Base-by-base conservation (phyloP, 768 basidiomycete genomes). In the Leccinum barrowsii region DNA sequence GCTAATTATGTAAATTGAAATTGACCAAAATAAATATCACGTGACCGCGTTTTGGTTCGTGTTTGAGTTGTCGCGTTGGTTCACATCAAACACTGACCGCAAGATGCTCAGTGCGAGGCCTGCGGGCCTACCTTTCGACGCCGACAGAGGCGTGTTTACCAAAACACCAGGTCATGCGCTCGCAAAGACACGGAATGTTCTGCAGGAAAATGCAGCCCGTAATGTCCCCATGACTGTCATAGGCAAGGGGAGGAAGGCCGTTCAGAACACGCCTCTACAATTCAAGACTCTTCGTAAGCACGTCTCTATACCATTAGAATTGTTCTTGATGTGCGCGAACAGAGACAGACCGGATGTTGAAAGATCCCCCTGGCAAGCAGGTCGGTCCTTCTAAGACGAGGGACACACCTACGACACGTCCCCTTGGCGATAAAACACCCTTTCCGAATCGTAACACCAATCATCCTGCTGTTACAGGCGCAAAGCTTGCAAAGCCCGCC, bases 341-440 rank as follows among this genome's bases (percentile, higher is more conserved):
- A 67, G 68, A 69, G 42, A 48, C 56, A 35, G 66, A 72, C 13
- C 63, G 59, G 26, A 58, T 61, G 21, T 50, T 52, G 40, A 72
- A 66, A 59, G 63, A 64, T 34, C 55, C 13, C 28, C 58, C 58
- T 22, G 66, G 60, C 51, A 77, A 76, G 57, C 68, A 70, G 24
- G 55, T 59, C 7, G 66, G 67, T 50, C 55, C 60, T 55, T 73
- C 59, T 7, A 73, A 68, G 52, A 34, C 35, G 13, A 67, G 59
- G 57, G 67, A 63, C 42, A 63, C 72, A 3, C 59, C 63, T 19
- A 61, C 65, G 56, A 34, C 65, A 70, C 81, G 83, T 12, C 85
- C 87, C 2, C 76, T 92, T 7, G 78, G 78, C 24, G 89, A 92
- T 74, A 90, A 88, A 72, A 92, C 89, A 1, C 89, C 89, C 2